These are phyloP conservation scores for Cryptosporidium parvum DNA, from an alignment of 169 alveolate genomes.

Conservation along the genomic window DNA sequence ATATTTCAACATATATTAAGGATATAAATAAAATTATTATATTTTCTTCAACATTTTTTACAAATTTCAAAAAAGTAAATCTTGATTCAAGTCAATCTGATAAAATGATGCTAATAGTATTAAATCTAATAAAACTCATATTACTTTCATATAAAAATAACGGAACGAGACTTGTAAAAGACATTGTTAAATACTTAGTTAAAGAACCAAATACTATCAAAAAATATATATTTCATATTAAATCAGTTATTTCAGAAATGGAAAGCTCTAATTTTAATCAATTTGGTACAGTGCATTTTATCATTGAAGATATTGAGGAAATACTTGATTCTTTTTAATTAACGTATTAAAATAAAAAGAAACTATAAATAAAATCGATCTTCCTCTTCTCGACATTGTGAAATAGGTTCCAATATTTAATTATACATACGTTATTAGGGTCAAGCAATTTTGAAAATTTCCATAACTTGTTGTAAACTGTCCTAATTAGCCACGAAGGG, in stretches of 20 bases:
- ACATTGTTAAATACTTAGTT: neutral
- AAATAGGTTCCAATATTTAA: slow-evolving; percentile 61
- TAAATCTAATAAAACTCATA: slow-evolving; percentile 45
- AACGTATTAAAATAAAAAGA: neutral
- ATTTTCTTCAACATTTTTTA: slow-evolving; percentile 12
- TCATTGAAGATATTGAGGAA: slow-evolving; percentile 51
- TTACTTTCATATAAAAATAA: slow-evolving; percentile 19
- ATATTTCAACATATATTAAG: neutral
- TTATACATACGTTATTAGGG: slow-evolving; percentile 57
- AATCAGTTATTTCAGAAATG: neutral
- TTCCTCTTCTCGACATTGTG: neutral
- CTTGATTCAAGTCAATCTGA: slow-evolving; percentile 35
- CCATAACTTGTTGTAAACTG: slow-evolving; percentile 39
- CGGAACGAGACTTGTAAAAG: neutral
- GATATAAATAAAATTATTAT: slow-evolving; percentile 30
- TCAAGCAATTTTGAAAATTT: slow-evolving; percentile 22
- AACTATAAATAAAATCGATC: slow-evolving; percentile 24
- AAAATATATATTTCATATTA: neutral
- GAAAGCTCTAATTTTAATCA: neutral
- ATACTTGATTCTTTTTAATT: neutral
- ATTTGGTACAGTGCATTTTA: neutral
- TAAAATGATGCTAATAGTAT: slow-evolving; percentile 6
- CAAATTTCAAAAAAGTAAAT: neutral
- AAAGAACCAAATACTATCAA: slow-evolving; percentile 36
- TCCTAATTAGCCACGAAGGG: slow-evolving; percentile 31